Percentiles rank a stretch among this genome's conserved stretches.
phyloP scores from a whole-genome alignment of 257 asterid species.

The Nicotiana undulata region DNA sequence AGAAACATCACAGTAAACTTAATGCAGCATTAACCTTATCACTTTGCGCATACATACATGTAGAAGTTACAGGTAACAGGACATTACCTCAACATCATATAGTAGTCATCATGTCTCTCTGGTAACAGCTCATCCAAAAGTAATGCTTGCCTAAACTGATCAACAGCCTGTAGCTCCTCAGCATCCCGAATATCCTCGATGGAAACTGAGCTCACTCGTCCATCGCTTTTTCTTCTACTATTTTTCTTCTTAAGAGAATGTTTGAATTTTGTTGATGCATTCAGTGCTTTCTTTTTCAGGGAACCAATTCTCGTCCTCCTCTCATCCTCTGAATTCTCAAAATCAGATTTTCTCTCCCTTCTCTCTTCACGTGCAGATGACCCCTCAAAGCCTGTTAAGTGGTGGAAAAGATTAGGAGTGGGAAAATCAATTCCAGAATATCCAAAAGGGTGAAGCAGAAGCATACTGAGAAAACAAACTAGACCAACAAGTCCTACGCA shows the following conservation, averaged over 20 bases:
- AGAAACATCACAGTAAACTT: not conserved
- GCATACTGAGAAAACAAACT: not conserved
- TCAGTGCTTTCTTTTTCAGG: conserved; percentile 86
- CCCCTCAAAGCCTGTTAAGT: conserved; percentile 75
- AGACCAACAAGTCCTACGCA: not conserved
- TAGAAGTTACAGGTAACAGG: conserved; percentile 7
- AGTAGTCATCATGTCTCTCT: conserved; percentile 83
- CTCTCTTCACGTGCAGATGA: conserved; percentile 83
- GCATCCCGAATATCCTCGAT: conserved; percentile 93
- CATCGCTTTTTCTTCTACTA: conserved; percentile 75
- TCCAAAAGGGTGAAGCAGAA: not conserved
- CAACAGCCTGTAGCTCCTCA: conserved; percentile 80
- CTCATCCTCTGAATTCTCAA: conserved; percentile 95
- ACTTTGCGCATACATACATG: not conserved
- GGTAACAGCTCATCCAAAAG: conserved; percentile 80
- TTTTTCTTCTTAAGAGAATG: conserved; percentile 94
- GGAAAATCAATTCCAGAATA: not conserved
- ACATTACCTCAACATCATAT: conserved; percentile 81
- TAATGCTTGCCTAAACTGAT: conserved; percentile 78
- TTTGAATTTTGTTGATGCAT: conserved; percentile 87
- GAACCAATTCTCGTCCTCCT: conserved; percentile 77
- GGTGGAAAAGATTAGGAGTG: conserved; percentile 5
- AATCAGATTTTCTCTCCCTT: conserved; percentile 82
- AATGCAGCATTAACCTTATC: not conserved
- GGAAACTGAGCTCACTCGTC: conserved; percentile 77